Base-by-base conservation (phyloP, 2,329 filamentous ascomycete species). In the Ophiocordyceps australis region DNA sequence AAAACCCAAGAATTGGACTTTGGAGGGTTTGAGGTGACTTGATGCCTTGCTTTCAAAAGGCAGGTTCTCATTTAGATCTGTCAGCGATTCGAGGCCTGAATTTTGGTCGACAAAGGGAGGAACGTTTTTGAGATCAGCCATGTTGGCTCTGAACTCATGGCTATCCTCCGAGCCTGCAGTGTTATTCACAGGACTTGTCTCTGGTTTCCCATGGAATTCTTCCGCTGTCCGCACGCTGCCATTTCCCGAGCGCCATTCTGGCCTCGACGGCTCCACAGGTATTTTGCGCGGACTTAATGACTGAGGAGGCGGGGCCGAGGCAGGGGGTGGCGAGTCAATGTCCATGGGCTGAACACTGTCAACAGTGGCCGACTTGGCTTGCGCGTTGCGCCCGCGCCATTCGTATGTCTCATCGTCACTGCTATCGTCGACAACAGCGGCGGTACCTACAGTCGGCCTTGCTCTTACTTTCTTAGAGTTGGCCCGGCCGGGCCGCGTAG, bases 281-380 rank as follows among this genome's bases (percentile, higher is more conserved):
- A 72, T 68, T 20, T 61, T 65, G 17, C 67, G 57, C 13, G 55
- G 55, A 18, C 21, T 38, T 28, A 27, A 32, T 14, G 34, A 20
- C 24, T 34, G 32, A 10, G 31, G 32, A 8, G 36, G 31, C 7
- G 25, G 38, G 26, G 24, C 43, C 35, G 21, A 39, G 27, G 33
- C 49, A 39, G 30, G 35, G 19, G 39, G 46, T 26, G 66, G 64
- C 5, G 62, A 57, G 37, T 75, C 70, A 26, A 75, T 72, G 34
- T 75, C 70, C 70, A 75, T 75, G 10, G 68, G 65, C 30, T 61
- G 65, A 3, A 66, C 62, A 33, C 61, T 68, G 19, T 54, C 54
- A 9, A 44, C 42, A 13, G 35, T 33, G 5, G 33, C 29, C 4
- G 43, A 37, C 15, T 41, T 40, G 9, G 37, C 30, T 19, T 47